Conservation (phyloP, 345 rosid species). For the Aethionema arabicum region DNA sequence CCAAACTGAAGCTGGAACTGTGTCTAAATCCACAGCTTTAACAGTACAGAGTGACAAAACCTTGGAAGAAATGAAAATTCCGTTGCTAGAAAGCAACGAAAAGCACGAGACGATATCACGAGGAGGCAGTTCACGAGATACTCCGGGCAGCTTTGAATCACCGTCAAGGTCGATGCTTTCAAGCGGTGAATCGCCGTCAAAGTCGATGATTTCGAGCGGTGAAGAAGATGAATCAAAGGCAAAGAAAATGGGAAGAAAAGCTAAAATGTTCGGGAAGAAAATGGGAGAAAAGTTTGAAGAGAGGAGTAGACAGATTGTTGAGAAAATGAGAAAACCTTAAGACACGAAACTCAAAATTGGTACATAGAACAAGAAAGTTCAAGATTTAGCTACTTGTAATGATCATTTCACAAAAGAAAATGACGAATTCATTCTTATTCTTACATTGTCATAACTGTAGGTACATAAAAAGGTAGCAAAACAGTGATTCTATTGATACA, state of each 20-base stretch:
- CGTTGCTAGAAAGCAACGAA: constrained; percentile 46
- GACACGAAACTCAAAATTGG: neutral
- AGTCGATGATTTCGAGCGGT: constrained; percentile 28
- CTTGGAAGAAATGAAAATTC: constrained; percentile 52
- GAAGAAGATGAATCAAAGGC: constrained; percentile 58
- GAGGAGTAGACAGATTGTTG: constrained; percentile 72
- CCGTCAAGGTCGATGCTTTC: constrained; percentile 32
- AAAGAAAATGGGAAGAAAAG: constrained; percentile 64
- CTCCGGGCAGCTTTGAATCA: constrained; percentile 36
- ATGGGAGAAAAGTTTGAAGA: constrained; percentile 92
- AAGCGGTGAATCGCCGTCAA: constrained; percentile 29
- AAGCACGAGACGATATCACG: constrained; percentile 32
- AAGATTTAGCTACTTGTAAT: constrained; percentile 17
- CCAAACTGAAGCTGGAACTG: constrained; percentile 27
- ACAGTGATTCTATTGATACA: constrained; percentile 22
- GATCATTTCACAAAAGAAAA: constrained; percentile 1
- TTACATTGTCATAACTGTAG: constrained; percentile 8
- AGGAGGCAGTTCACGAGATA: constrained; percentile 26
- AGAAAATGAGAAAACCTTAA: constrained; percentile 73
- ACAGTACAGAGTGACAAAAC: constrained; percentile 35
- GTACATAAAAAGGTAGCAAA: constrained; percentile 23
- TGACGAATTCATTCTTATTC: constrained; percentile 25
- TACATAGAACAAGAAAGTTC: constrained; percentile 4
- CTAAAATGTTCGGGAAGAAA: constrained; percentile 82
- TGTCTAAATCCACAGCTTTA: constrained; percentile 30